Evolutionary conservation across 73 alveolate species (phyloP).

Genomic region (Halteria grandinella): DNA sequence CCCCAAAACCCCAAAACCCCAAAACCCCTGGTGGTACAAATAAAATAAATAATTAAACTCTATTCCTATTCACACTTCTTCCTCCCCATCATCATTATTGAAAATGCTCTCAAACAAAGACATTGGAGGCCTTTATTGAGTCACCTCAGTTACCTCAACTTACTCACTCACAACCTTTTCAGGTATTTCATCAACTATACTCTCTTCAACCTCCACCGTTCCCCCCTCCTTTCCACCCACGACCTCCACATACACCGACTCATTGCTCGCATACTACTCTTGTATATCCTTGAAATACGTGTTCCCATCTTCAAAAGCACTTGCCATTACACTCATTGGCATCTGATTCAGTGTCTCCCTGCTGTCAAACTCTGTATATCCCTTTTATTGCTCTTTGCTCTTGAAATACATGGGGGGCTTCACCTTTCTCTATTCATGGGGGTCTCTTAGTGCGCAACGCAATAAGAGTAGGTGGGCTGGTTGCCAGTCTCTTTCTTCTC

Average conservation of each 20-base stretch:
- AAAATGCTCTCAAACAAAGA: conserved; percentile 27
- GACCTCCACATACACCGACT: not conserved
- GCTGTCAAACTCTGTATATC: conserved; percentile 3
- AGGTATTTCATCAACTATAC: not conserved
- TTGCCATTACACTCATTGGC: conserved; percentile 35
- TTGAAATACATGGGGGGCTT: conserved; percentile 39
- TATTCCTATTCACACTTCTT: conserved; percentile 25
- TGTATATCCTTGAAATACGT: conserved; percentile 5
- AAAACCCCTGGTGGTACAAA: not conserved
- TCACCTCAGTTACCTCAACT: conserved; percentile 1
- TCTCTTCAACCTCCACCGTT: not conserved
- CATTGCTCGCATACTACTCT: not conserved
- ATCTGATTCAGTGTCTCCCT: conserved; percentile 7
- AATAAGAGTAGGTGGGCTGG: conserved; percentile 3
- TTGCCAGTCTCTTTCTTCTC: conserved; percentile 40
- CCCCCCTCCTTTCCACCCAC: conserved; percentile 1
- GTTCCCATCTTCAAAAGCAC: conserved; percentile 20
- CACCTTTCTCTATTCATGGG: conserved; percentile 29
- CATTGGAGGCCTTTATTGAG: conserved; percentile 15
- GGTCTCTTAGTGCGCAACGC: conserved; percentile 23
- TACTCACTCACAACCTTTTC: not conserved
- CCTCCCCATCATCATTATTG: conserved; percentile 16
- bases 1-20: no score
- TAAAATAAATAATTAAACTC: no score
- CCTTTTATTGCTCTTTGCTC: not conserved